Evolutionary conservation across 1,284 basidiomycete genomes (phyloP).

Genomic region (Ustilago loliicola): DNA sequence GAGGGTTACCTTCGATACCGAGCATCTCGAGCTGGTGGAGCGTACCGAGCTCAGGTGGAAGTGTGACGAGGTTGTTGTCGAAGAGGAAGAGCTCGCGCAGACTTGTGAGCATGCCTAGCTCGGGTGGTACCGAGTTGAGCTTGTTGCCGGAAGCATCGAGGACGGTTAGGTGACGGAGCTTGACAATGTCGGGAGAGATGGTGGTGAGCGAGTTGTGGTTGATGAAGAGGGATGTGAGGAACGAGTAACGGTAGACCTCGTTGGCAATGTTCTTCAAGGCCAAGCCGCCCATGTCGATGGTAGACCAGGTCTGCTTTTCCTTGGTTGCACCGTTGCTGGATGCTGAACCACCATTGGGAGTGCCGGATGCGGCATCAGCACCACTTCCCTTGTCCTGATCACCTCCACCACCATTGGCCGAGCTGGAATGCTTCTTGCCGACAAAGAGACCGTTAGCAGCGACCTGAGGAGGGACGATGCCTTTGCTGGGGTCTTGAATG

Average conservation of each 20-base stretch:
- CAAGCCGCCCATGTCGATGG: conserved; percentile 96
- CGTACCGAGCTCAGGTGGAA: conserved; percentile 89
- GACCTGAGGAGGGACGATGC: conserved; percentile 64
- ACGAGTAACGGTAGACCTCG: conserved; percentile 87
- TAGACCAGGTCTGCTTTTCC: conserved; percentile 78
- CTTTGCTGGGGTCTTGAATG: conserved; percentile 72
- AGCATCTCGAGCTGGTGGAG: conserved; percentile 93
- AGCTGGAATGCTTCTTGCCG: conserved; percentile 48
- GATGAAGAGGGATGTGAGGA: conserved; percentile 94
- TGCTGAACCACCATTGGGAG: conserved; percentile 29
- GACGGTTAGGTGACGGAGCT: conserved; percentile 86
- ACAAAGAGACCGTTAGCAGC: conserved; percentile 72
- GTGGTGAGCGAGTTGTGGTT: conserved; percentile 91
- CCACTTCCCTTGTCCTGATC: conserved; percentile 38
- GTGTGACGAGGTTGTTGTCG: conserved; percentile 88
- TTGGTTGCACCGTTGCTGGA: conserved; percentile 20
- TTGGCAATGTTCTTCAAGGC: conserved; percentile 89
- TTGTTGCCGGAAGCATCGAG: conserved; percentile 94
- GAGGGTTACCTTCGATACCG: conserved; percentile 94
- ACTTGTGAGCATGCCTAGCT: conserved; percentile 90
- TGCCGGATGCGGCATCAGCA: conserved; percentile 18
- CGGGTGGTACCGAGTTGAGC: conserved; percentile 82
- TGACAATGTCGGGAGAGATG: conserved; percentile 86
- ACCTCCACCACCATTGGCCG: conserved; percentile 44
- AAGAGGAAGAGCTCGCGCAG: conserved; percentile 94